These are phyloP conservation scores for Gossypium raimondii DNA, from an alignment of 345 rosid genomes.

Conservation along the genomic window DNA sequence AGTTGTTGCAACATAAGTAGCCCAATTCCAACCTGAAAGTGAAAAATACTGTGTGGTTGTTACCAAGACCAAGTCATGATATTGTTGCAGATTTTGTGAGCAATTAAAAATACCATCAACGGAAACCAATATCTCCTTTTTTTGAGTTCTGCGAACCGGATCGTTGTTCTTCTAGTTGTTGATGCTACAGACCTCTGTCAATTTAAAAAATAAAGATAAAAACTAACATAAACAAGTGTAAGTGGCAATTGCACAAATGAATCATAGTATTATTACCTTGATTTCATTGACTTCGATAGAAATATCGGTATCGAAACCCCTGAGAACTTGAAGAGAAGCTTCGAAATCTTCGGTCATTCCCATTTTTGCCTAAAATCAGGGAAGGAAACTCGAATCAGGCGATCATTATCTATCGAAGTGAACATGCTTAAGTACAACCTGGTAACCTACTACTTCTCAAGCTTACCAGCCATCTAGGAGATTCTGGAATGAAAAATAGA, in stretches of 20 bases:
- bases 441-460: conserved; percentile 16
- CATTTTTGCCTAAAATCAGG: conserved; percentile 75
- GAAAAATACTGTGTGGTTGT: not conserved
- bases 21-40: conserved; percentile 81
- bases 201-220: not conserved
- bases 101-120: conserved; percentile 41
- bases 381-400: conserved; percentile 18
- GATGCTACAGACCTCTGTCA: conserved; percentile 87
- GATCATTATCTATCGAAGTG: conserved; percentile 3
- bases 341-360: conserved; percentile 98
- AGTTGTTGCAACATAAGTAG: conserved; percentile 87
- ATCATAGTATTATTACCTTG: conserved; percentile 49
- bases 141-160: conserved; percentile 66
- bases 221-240: not conserved
- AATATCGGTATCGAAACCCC: conserved; percentile 93
- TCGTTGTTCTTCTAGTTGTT: conserved; percentile 54
- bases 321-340: conserved; percentile 90
- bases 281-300: conserved; percentile 91
- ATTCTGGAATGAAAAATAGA: conserved; percentile 93
- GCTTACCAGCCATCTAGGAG: conserved; percentile 98
- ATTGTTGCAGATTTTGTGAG: not conserved
- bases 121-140: conserved; percentile 67
- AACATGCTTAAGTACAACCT: conserved; percentile 7
- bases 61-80: conserved; percentile 54
- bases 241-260: not conserved